Evolutionary conservation across 208 protist species (phyloP), one percentile per base, ranked within the genome.

Genomic region (Trypanosoma theileri): DNA sequence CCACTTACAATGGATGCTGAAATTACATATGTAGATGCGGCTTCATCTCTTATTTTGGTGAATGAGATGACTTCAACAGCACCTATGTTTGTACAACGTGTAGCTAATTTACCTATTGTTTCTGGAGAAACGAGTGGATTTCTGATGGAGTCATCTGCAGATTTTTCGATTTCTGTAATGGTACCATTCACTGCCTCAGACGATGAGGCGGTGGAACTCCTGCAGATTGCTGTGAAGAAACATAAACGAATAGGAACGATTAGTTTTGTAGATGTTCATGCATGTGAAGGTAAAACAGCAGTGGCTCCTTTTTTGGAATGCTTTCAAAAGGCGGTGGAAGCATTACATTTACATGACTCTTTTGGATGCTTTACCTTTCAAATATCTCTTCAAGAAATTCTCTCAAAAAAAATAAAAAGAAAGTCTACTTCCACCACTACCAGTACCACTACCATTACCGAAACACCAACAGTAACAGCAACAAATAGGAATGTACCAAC

Each of bases 1-100:
- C 66, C 80, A 35, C 79, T 95, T 59, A 83, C 84, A 6, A 79
- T 89, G 31, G 86, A 92, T 59, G 80, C 89, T 1, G 86, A 95
- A 75, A 77, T 91, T 17, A 85, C 61, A 46, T 88, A 91, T 68
- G 74, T 66, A 19, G 81, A 92, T 22, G 71, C 85, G 22, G 72
- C 75, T 35, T 88, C 69, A 52, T 90, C 84, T 19, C 74, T 95
- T 35, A 73, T 92, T 60, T 76, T 95, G 16, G 66, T 82, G 0
- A 88, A 84, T 66, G 86, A 91, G 54, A 88, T 91, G 75, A 85
- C 82, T 22, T 72, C 79, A 16, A 86, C 77, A 17, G 81, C 84
- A 21, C 89, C 89, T 3, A 66, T 92, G 3, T 84, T 95, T 40
- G 74, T 89, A 60, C 89, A 95, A 80, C 82, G 86, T 48, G 71